These are phyloP conservation scores for Phytophthora hybrid DNA, from an alignment of 352 stramenopile species.

Conservation along the genomic window DNA sequence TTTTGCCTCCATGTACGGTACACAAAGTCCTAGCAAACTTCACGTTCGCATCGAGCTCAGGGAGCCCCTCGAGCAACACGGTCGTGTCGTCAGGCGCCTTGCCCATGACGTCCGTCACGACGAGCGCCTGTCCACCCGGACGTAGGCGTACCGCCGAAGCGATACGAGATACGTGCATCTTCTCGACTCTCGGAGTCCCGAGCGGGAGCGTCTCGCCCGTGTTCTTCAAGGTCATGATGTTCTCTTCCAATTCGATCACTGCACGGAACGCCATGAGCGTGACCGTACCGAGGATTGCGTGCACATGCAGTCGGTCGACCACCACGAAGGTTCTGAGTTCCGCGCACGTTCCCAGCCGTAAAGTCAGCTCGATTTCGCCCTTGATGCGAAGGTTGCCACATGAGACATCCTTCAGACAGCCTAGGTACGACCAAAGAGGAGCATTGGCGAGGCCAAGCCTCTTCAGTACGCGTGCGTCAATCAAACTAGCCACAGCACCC, in stretches of 20 bases:
- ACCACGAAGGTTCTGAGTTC: neutral
- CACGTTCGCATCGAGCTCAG: no score
- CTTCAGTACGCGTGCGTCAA: neutral
- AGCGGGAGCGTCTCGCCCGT: neutral
- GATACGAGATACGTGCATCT: neutral
- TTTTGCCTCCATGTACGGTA: no score
- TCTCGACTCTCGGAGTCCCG: neutral
- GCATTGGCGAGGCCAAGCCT: neutral
- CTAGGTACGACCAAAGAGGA: neutral
- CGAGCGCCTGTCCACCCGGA: no score
- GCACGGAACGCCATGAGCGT: neutral
- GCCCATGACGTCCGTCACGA: no score
- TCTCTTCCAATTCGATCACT: constrained; percentile 2
- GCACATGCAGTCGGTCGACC: neutral
- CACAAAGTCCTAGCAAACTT: no score
- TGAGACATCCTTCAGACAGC: neutral
- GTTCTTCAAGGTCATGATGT: neutral
- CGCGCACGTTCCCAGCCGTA: neutral
- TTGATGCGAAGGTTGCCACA: neutral
- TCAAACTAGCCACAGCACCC: neutral
- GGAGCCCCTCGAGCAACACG: no score
- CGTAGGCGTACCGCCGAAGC: neutral
- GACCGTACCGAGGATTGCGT: neutral
- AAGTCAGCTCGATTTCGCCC: neutral
- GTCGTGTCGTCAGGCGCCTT: no score